Evolutionary conservation across 345 rosid species (phyloP).

Genomic region (Hibiscus syriacus): DNA sequence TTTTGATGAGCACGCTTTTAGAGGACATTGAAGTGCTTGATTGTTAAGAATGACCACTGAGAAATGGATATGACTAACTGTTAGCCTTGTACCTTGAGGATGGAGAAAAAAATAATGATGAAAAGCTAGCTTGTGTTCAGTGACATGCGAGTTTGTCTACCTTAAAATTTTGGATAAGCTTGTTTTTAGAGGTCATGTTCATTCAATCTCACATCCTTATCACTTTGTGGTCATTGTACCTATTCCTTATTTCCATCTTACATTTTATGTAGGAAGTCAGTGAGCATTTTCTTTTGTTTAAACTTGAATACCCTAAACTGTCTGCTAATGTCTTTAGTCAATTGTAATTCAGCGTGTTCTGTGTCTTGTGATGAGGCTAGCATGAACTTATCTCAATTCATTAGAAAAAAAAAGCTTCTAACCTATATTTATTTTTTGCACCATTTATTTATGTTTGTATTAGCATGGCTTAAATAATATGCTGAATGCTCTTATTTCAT

Average conservation of each 20-base stretch:
- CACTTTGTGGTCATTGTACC: background rate
- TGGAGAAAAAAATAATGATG: background rate
- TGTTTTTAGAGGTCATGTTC: background rate
- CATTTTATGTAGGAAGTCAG: constrained; percentile 1
- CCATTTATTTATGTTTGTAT: background rate
- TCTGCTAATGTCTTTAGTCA: background rate
- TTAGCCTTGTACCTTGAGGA: no score
- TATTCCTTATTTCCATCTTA: background rate
- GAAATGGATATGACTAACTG: no score
- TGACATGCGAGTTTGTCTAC: background rate
- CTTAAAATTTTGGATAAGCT: background rate
- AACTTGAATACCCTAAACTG: background rate
- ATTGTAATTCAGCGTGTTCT: background rate
- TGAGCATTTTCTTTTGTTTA: background rate
- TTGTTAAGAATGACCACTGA: background rate
- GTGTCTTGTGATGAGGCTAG: background rate
- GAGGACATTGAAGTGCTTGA: background rate
- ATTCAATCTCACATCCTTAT: background rate
- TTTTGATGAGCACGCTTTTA: background rate
- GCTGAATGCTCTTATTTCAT: background rate
- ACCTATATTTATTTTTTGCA: background rate
- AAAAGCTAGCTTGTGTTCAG: background rate
- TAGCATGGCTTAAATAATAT: background rate
- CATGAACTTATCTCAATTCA: background rate
- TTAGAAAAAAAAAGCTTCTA: background rate